Base-by-base conservation (phyloP, 371 early-diverging fungal genomes). In the Mortierella sp. region DNA sequence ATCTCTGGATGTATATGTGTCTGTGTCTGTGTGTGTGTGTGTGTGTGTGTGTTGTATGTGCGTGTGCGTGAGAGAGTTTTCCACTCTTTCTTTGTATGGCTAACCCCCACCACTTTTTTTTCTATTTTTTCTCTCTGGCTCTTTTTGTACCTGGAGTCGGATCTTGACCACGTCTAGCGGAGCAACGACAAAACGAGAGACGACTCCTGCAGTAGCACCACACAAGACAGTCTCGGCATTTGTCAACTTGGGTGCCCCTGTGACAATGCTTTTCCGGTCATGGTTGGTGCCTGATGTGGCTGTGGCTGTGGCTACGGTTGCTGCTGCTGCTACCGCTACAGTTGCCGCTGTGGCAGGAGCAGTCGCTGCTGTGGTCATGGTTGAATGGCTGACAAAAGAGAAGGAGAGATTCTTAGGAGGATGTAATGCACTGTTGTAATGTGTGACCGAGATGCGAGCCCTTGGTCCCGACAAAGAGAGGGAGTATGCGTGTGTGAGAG, bases 101-200 rank as follows among this genome's bases (percentile, higher is more conserved):
- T 56, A 9, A 12, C 3, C 37, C 37, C 37, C 37, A 37, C 37
- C 37, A 37, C 37, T 37, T 37, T 37, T 37, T 37, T 37, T 37
- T 37, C 37, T 37, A 5, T 37, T 9, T 9, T 57, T 14, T 6
- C 25, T 30, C 29, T 26, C 30, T 21, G 26, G 25, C 7, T 9
- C 28, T 12, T 25, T 56, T 4, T 46, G 50, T 62, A 94, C 85
- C 83, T 95, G 92, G 74, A 94, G 83, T 12, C 95, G 87, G 64
- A 95, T 97, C 81, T 98, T 98, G 71, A 97, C 88, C 2, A 98
- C 97, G 63, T 98, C 98, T 11, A 98, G 76, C 9, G 97, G 98
- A 6, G 97, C 91, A 43, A 95, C 91, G 5, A 93, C 86, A 55
- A 87, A 86, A 58, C 93, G 87, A 1, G 93, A 88, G 12, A 92